Evolutionary conservation across 1,284 basidiomycete species (phyloP), one percentile per base, ranked within the genome.

Genomic region (Melanopsichium pennsylvanicum): DNA sequence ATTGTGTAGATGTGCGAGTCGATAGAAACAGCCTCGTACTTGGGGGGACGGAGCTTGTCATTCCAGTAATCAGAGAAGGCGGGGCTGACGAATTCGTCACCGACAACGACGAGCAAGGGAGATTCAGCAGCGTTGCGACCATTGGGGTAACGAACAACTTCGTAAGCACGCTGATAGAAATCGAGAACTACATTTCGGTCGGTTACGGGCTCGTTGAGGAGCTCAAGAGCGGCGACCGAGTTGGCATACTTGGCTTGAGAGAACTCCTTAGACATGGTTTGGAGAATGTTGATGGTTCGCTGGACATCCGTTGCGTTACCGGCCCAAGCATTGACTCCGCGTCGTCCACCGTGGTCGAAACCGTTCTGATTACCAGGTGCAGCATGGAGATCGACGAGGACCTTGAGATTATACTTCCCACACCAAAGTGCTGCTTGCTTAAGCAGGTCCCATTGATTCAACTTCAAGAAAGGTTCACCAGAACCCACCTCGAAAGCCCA

Each of bases 401-500:
- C 84, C 80, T 93, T 93, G 54, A 97, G 81, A 5, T 87, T 87
- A 74, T 92, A 82, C 25, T 87, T 86, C 18, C 83, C 77, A 4
- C 92, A 91, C 93, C 93, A 96, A 2, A 80, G 82, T 35, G 92
- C 86, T 0, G 92, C 93, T 45, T 81, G 75, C 60, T 84, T 82
- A 22, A 86, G 82, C 76, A 85, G 83, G 29, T 74, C 73, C 52
- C 62, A 70, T 82, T 90, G 91, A 79, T 91, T 90, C 16, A 92
- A 90, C 83, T 88, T 87, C 64, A 92, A 87, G 82, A 87, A 96
- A 0, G 92, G 92, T 75, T 95, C 92, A 9, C 89, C 91, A 4
- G 83, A 83, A 15, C 86, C 86, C 19, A 90, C 87, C 47, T 93
- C 90, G 70, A 91, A 92, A 1, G 93, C 93, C 93, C 93, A 96